Conservation (phyloP, 2,329 filamentous ascomycete genomes). For the Beauveria sp. region DNA sequence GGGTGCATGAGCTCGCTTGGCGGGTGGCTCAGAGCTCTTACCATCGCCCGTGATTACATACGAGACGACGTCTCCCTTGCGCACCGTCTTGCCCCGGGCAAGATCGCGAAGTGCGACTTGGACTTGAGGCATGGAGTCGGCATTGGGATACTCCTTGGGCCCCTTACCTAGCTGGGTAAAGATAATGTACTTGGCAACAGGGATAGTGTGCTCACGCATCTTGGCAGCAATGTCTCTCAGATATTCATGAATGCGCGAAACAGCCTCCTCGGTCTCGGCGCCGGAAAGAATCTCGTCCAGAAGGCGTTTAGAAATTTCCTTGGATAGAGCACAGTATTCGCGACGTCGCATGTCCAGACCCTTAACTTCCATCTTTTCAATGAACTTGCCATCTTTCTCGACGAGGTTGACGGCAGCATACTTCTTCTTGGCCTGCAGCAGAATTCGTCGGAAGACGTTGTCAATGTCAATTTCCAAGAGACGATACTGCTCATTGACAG, state of each 20-base stretch:
- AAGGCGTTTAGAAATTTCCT: constrained; percentile 84
- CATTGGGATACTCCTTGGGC: constrained; percentile 89
- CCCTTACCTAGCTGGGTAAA: constrained; percentile 95
- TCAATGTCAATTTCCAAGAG: constrained; percentile 97
- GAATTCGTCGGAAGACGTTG: constrained; percentile 86
- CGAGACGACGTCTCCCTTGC: constrained; percentile 91
- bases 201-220: constrained; percentile 75
- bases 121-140: constrained; percentile 90
- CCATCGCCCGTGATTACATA: constrained; percentile 83
- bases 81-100: constrained; percentile 76
- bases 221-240: constrained; percentile 74
- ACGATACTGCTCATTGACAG: constrained; percentile 88
- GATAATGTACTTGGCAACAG: constrained; percentile 86
- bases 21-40: constrained; percentile 58
- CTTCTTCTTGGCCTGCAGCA: constrained; percentile 98
- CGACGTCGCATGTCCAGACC: constrained; percentile 96
- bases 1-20: constrained; percentile 82
- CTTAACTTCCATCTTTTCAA: constrained; percentile 96
- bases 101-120: constrained; percentile 89
- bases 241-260: constrained; percentile 89
- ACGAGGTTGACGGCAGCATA: constrained; percentile 95
- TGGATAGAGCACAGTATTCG: constrained; percentile 92
- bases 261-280: constrained; percentile 79
- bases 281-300: constrained; percentile 93
- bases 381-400: constrained; percentile 78